phyloP scores from a whole-genome alignment of 139 green algal species.

The Ettlia oleoabundans region DNA sequence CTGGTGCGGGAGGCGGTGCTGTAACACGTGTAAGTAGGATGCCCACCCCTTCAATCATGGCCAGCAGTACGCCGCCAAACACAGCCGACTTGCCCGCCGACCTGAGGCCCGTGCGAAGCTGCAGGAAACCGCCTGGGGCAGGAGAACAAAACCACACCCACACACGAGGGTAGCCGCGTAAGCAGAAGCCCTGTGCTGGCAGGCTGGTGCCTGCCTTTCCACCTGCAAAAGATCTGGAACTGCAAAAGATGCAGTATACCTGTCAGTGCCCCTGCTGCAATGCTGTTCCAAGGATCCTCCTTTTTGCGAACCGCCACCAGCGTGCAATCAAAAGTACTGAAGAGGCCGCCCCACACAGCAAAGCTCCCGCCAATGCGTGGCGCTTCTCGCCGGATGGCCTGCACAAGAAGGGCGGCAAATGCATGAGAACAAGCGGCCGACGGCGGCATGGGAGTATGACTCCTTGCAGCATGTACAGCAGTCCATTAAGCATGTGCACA shows the following conservation, averaged over 20 bases:
- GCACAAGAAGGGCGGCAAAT: background rate
- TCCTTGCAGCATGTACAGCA: no score
- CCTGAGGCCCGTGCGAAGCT: constrained; percentile 83
- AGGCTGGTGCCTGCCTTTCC: background rate
- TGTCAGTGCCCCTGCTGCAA: constrained; percentile 89
- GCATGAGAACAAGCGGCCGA: background rate
- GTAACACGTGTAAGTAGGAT: constrained; percentile 94
- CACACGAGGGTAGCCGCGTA: background rate
- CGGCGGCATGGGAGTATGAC: no score
- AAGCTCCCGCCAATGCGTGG: constrained; percentile 97
- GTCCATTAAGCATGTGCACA: no score
- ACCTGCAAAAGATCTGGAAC: no score
- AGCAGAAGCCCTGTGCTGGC: background rate
- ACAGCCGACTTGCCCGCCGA: constrained; percentile 81
- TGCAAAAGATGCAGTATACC: constrained; percentile 5
- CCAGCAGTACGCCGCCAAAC: constrained; percentile 95
- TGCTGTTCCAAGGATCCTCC: constrained; percentile 99
- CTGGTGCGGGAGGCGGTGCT: constrained; percentile 77
- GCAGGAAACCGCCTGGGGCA: constrained; percentile 84
- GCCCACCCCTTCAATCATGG: constrained; percentile 96
- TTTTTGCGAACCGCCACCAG: constrained; percentile 92
- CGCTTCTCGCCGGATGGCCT: constrained; percentile 87
- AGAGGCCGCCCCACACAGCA: constrained; percentile 97
- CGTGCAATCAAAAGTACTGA: constrained; percentile 97
- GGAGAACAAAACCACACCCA: no score